These are phyloP conservation scores for Plasmodium chabaudi DNA, from an alignment of 169 alveolate genomes.

Conservation along the genomic window DNA sequence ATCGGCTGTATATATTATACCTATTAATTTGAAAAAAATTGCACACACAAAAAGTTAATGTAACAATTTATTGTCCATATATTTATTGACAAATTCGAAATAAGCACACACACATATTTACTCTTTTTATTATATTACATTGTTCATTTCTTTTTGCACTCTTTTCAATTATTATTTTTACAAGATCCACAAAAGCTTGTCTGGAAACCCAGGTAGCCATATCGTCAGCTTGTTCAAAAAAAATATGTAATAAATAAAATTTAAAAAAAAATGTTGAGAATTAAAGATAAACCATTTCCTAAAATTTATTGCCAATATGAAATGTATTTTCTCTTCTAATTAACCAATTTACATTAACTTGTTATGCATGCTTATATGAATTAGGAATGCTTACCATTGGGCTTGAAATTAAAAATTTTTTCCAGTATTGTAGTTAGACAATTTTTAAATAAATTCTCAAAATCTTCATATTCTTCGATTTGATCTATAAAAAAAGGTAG, in stretches of 20 bases:
- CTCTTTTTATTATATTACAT: constrained; percentile 19
- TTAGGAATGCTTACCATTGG: constrained; percentile 20
- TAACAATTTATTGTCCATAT: neutral
- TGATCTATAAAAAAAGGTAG: constrained; percentile 6
- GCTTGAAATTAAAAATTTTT: constrained; percentile 47
- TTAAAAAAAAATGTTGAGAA: constrained; percentile 16
- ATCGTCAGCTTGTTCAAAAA: constrained; percentile 36
- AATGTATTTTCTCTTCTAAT: too few species aligned
- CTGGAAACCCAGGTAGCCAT: constrained; percentile 73
- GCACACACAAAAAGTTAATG: neutral
- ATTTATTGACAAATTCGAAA: neutral
- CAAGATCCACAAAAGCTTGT: constrained; percentile 53
- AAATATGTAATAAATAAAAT: constrained; percentile 8
- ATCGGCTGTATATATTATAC: constrained; percentile 36
- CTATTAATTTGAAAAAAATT: constrained; percentile 14
- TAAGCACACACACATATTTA: neutral
- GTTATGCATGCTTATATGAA: neutral
- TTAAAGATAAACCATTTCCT: neutral
- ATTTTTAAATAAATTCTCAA: constrained; percentile 19
- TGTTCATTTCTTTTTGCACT: constrained; percentile 43
- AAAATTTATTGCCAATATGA: too few species aligned
- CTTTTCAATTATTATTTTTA: constrained; percentile 35
- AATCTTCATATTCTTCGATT: constrained; percentile 36
- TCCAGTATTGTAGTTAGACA: constrained; percentile 26
- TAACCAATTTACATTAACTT: neutral